Conservation (phyloP, 2,329 filamentous ascomycete genomes). For the Botrytis elliptica region DNA sequence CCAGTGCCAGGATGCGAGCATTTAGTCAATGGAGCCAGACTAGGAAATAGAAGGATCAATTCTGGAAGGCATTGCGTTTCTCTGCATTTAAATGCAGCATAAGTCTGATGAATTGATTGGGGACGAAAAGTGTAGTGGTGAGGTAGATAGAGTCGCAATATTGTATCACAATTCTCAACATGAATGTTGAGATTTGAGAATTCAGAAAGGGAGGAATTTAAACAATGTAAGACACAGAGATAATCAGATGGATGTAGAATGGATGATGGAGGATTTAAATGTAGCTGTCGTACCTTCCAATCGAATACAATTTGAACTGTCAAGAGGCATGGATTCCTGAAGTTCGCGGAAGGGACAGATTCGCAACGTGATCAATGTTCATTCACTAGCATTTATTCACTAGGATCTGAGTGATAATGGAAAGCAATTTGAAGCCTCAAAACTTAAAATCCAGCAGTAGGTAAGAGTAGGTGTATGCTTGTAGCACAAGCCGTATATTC, state of each 20-base stretch:
- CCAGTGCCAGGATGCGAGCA: neutral
- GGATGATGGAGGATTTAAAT: neutral
- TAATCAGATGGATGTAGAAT: neutral
- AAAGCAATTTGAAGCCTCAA: neutral
- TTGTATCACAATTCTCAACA: neutral
- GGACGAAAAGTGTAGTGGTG: neutral
- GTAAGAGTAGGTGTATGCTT: neutral
- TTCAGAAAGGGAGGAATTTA: neutral
- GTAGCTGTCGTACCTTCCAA: neutral
- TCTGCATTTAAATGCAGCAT: neutral
- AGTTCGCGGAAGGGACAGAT: neutral
- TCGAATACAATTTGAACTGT: neutral
- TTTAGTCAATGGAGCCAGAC: neutral
- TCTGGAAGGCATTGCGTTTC: neutral
- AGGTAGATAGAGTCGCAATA: neutral
- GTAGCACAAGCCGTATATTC: neutral
- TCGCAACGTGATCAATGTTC: neutral
- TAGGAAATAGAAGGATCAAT: neutral
- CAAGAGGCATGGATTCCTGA: neutral
- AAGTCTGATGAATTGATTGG: neutral
- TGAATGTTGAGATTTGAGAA: neutral
- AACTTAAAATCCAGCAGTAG: too few species aligned
- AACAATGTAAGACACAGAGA: neutral
- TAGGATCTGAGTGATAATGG: neutral
- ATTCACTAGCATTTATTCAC: neutral